These are phyloP conservation scores for Volvox carteri DNA, from an alignment of 163 green algal species.

Conservation along the genomic window DNA sequence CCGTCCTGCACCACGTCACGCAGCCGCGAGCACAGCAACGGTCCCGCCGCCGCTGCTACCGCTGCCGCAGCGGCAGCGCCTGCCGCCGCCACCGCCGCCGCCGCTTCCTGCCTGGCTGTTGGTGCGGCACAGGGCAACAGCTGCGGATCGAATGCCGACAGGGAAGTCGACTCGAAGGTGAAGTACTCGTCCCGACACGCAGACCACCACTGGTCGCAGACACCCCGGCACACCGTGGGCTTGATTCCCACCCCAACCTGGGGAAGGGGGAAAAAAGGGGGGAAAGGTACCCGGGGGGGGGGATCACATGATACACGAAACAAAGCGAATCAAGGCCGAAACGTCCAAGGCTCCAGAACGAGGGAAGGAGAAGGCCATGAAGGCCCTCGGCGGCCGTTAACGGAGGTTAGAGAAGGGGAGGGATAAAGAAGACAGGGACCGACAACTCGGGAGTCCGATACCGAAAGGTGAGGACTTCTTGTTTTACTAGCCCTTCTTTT, in stretches of 20 bases:
- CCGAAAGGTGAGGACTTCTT: too few relatives aligned
- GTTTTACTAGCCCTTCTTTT: too few relatives aligned
- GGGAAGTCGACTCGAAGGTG: not conserved
- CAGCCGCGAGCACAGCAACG: conserved; percentile 51
- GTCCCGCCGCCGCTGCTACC: not conserved
- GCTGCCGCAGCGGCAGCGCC: not conserved
- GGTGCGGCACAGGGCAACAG: conserved; percentile 23
- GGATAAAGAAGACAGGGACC: too few relatives aligned
- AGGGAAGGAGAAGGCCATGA: too few relatives aligned
- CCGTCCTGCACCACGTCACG: not conserved
- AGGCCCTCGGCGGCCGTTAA: too few relatives aligned
- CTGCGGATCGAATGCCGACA: conserved; percentile 1
- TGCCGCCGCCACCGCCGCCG: not conserved
- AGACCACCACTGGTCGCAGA: conserved; percentile 27
- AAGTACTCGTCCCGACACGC: conserved; percentile 31
- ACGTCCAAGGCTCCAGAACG: too few relatives aligned
- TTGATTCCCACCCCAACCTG: conserved; percentile 46
- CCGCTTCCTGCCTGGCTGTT: not conserved
- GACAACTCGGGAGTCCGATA: too few relatives aligned
- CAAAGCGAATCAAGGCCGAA: too few relatives aligned
- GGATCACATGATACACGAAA: too few relatives aligned
- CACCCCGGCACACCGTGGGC: not conserved
- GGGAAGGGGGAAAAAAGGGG: not conserved
- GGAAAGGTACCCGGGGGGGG: too few relatives aligned
- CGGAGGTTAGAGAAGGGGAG: too few relatives aligned